Evolutionary conservation across 371 early-diverging fungal genomes (phyloP), one percentile per base, ranked within the genome.

Genomic region (Mortierella sp.): DNA sequence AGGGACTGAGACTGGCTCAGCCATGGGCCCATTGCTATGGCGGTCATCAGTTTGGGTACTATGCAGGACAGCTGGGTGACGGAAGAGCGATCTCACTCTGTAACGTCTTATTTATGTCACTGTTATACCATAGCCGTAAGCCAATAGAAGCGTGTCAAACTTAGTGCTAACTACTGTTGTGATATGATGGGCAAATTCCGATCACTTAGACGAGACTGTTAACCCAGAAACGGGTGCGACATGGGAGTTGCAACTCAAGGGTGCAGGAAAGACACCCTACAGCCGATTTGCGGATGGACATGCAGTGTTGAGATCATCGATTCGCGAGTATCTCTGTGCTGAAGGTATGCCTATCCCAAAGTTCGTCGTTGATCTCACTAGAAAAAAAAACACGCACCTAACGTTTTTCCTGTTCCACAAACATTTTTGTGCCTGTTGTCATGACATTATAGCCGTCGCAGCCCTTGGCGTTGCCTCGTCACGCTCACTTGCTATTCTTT

Each of bases 1-100:
- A 53, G 8, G 37, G 68, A 2, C 72, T 79, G 2, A 59, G 73
- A 6, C 84, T 82, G 15, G 86, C 92, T 19, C 79, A 84, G 9
- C 94, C 95, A 0, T 96, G 94, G 94, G 86, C 96, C 2, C 87
- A 91, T 21, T 87, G 86, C 64, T 96, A 97, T 67, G 95, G 88
- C 30, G 97, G 97, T 0, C 94, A 95, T 73, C 96, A 97, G 80
- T 97, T 95, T 81, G 95, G 95, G 9, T 72, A 70, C 30, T 90
- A 82, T 75, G 89, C 87, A 6, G 88, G 88, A 26, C 89, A 88
- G 69, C 83, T 97, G 3, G 97, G 97, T 37, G 97, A 97, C 72
- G 96, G 96, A 1, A 84, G 96, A 39, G 94, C 93, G 2, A 86
- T 95, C 17, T 92, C 94, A 3, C 78, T 97, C 12, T 93, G 89